Conservation (phyloP, 192 early-diverging fungal species). For the Rhizoclosmatium globosum region DNA sequence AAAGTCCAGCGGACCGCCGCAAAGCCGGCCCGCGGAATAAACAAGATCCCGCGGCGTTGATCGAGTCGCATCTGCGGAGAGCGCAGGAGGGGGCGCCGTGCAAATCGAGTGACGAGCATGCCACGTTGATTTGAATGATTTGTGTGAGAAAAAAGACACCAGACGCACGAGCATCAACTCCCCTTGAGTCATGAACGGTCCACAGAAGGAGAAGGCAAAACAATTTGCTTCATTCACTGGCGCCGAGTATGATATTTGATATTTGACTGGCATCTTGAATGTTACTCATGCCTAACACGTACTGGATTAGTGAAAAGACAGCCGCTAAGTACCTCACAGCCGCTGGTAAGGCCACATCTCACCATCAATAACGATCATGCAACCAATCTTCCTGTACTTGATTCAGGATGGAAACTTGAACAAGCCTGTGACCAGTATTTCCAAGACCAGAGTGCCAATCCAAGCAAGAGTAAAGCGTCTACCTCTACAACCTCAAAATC, state of each 20-base stretch:
- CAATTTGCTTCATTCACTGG: constrained; percentile 29
- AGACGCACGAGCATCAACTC: background rate
- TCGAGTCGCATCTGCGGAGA: background rate
- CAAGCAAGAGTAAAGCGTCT: background rate
- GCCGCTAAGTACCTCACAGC: background rate
- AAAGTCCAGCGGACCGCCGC: constrained; percentile 26
- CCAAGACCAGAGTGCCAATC: constrained; percentile 38
- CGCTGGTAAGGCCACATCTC: background rate
- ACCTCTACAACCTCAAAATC: background rate
- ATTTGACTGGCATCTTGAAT: no score
- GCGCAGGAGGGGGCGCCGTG: background rate
- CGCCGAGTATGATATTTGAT: constrained; percentile 12
- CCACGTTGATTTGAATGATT: background rate
- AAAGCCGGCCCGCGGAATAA: constrained; percentile 28
- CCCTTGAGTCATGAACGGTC: background rate
- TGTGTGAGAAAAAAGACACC: background rate
- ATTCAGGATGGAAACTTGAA: constrained; percentile 72
- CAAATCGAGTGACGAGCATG: background rate
- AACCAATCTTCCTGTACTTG: background rate
- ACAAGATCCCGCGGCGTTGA: constrained; percentile 29
- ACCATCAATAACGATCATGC: no score
- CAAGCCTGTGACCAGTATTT: constrained; percentile 71
- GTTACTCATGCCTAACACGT: background rate
- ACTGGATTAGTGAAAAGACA: background rate
- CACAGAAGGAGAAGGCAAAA: background rate